Evolutionary conservation across 495 filamentous ascomycete genomes (phyloP).

Genomic region (Apiosordaria backusii): DNA sequence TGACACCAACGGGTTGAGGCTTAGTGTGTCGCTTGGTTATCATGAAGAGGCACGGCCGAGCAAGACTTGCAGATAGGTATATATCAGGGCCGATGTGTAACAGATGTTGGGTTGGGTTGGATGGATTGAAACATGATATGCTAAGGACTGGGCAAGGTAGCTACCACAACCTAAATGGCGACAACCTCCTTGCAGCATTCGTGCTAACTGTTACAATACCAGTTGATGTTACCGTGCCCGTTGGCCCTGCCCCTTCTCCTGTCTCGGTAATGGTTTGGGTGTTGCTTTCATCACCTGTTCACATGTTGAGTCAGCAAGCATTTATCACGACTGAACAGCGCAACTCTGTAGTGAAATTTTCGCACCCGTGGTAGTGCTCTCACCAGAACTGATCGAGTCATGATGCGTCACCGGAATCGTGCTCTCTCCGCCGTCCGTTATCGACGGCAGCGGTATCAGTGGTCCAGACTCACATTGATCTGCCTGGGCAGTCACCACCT

Average conservation of each 20-base stretch:
- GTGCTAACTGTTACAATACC: neutral
- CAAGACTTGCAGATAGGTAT: no score
- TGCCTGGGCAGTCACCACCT: conserved; percentile 16
- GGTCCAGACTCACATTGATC: conserved; percentile 6
- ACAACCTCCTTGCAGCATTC: neutral
- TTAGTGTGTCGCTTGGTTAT: neutral
- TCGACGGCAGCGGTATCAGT: neutral
- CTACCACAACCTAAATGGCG: neutral
- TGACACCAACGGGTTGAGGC: neutral
- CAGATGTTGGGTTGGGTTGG: no score
- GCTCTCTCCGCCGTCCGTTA: neutral
- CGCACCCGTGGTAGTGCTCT: neutral
- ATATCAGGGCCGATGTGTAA: no score
- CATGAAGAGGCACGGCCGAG: no score
- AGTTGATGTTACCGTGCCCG: neutral
- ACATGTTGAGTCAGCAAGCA: neutral
- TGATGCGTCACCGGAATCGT: no score
- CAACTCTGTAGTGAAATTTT: neutral
- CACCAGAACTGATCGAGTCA: neutral
- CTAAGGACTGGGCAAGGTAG: neutral
- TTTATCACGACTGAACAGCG: neutral
- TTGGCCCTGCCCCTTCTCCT: neutral
- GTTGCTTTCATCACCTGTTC: neutral
- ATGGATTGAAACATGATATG: no score
- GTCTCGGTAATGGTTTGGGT: neutral